phyloP scores from a whole-genome alignment of 2,329 filamentous ascomycete genomes.

The Fusarium protoensiforme region DNA sequence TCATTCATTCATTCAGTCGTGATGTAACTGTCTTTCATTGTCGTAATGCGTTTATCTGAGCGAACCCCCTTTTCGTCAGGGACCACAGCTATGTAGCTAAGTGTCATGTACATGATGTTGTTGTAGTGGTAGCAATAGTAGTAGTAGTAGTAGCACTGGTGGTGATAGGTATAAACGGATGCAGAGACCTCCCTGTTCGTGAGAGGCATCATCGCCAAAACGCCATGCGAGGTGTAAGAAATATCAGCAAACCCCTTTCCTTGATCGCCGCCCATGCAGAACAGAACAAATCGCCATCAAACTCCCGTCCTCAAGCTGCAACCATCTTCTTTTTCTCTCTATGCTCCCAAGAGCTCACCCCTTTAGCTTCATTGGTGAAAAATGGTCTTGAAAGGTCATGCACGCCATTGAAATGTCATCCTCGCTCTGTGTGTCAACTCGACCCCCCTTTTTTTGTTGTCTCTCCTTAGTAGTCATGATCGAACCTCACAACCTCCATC shows the following conservation, averaged over 20 bases:
- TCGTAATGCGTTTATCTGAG: constrained; percentile 22
- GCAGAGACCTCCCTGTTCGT: constrained; percentile 20
- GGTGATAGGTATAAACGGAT: constrained; percentile 6
- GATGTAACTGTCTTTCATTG: constrained; percentile 8
- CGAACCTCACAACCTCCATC: background rate
- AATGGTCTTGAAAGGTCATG: constrained; percentile 20
- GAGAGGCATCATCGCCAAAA: constrained; percentile 9
- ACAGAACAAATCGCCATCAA: constrained; percentile 30
- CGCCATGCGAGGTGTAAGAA: constrained; percentile 20
- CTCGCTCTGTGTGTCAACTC: constrained; percentile 6
- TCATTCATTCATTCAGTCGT: background rate
- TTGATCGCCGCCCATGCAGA: constrained; percentile 33
- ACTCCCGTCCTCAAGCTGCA: constrained; percentile 27
- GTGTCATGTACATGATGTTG: background rate
- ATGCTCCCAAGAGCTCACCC: constrained; percentile 2
- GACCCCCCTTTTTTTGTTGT: background rate
- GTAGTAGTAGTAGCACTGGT: background rate
- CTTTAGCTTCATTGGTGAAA: constrained; percentile 14
- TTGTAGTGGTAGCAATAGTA: background rate
- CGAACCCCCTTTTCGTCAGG: background rate
- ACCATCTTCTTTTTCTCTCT: constrained; percentile 4
- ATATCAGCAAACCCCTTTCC: constrained; percentile 3
- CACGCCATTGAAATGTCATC: constrained; percentile 32
- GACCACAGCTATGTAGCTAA: constrained; percentile 6
- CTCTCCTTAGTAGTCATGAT: background rate